Conservation (phyloP, 2,329 filamentous ascomycete genomes). For the Lasiodiplodia theobromae region DNA sequence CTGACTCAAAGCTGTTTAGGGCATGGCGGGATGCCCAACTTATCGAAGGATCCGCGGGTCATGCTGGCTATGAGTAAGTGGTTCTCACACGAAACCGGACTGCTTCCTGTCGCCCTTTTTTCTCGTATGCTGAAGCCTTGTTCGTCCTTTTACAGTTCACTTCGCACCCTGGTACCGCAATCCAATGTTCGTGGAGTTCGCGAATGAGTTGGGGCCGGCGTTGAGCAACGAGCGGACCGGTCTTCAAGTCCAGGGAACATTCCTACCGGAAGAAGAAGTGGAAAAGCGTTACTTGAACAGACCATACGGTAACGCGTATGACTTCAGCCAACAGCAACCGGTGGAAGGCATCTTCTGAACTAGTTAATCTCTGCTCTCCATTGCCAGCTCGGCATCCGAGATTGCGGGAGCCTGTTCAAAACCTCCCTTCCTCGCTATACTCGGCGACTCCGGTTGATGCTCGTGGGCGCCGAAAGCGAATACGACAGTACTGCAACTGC, state of each 20-base stretch:
- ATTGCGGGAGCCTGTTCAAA: background rate
- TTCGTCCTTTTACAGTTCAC: conserved; percentile 49
- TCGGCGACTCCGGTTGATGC: background rate
- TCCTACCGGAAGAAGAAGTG: conserved; percentile 53
- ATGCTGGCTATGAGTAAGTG: conserved; percentile 38
- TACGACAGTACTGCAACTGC: background rate
- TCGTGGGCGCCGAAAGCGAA: background rate
- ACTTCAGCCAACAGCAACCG: conserved; percentile 60
- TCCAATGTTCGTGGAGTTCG: conserved; percentile 63
- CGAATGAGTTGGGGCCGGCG: conserved; percentile 56
- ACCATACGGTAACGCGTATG: conserved; percentile 68
- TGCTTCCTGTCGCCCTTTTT: conserved; percentile 12
- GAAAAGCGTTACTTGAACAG: conserved; percentile 60
- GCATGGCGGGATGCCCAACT: conserved; percentile 70
- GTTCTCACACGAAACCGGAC: background rate
- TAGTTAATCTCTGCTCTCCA: background rate
- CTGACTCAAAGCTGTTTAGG: conserved; percentile 36
- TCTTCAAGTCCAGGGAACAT: conserved; percentile 61
- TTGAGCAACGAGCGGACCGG: conserved; percentile 51
- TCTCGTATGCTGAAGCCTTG: conserved; percentile 6
- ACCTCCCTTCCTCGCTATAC: background rate
- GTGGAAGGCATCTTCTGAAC: conserved; percentile 38
- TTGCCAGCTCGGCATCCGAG: background rate
- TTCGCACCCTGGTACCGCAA: conserved; percentile 68
- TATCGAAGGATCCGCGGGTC: conserved; percentile 46